These are phyloP conservation scores for Boletus tylopilopsis DNA, from an alignment of 768 basidiomycete genomes.

Conservation along the genomic window DNA sequence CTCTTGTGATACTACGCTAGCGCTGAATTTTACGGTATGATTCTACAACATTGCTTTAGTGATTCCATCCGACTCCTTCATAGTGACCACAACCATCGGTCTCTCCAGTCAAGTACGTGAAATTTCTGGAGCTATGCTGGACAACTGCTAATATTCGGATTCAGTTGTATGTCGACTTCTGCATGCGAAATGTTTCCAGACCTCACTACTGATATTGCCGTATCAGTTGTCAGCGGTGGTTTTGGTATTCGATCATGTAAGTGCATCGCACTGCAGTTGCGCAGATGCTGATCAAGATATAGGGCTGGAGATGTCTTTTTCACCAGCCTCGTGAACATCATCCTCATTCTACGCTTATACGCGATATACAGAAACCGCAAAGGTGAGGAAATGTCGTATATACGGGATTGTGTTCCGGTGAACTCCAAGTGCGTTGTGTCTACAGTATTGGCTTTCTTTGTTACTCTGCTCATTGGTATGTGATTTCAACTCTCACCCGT, in stretches of 20 bases:
- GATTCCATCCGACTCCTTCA: not conserved
- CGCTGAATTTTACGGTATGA: not conserved
- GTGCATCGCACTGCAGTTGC: not conserved
- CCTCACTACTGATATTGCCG: not conserved
- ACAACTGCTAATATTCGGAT: not conserved
- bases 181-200: too few relatives aligned
- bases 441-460: not conserved
- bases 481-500: not conserved
- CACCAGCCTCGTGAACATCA: slow-evolving; percentile 1
- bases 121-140: not conserved
- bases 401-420: not conserved
- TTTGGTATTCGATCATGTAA: not conserved
- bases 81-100: not conserved
- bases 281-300: not conserved
- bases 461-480: not conserved
- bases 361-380: slow-evolving; percentile 2
- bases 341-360: slow-evolving; percentile 3
- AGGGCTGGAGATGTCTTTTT: slow-evolving; percentile 5
- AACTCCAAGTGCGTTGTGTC: not conserved
- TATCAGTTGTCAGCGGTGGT: not conserved
- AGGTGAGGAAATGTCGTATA: not conserved
- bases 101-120: not conserved
- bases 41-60: not conserved
- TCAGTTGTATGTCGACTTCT: not conserved
- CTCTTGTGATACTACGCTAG: not conserved